These are phyloP conservation scores for Podospora conica DNA, from an alignment of 495 filamentous ascomycete genomes.

Conservation along the genomic window DNA sequence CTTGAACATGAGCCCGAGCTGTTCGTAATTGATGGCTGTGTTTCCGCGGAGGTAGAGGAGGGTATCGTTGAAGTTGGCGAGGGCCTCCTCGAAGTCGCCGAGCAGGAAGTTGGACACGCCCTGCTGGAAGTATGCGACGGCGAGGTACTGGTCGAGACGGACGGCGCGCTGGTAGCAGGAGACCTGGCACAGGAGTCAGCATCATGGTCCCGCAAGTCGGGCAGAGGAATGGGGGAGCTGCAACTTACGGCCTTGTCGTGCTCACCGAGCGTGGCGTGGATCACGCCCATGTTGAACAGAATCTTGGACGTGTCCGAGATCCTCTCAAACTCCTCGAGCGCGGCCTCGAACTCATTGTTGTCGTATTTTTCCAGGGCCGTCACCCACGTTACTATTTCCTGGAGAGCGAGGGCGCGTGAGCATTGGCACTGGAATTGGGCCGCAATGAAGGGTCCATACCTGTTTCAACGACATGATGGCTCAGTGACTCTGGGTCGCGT, in stretches of 20 bases:
- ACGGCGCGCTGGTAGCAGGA: constrained; percentile 91
- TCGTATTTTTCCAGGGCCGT: constrained; percentile 87
- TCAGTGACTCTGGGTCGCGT: constrained; percentile 10
- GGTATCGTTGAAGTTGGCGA: constrained; percentile 99
- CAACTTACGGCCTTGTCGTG: constrained; percentile 88
- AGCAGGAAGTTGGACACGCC: constrained; percentile 97
- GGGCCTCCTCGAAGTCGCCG: constrained; percentile 93
- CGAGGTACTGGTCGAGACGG: constrained; percentile 85
- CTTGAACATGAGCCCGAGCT: constrained; percentile 92
- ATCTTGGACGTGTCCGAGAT: constrained; percentile 98
- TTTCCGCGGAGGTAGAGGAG: constrained; percentile 92
- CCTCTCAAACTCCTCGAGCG: constrained; percentile 70
- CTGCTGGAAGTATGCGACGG: constrained; percentile 97
- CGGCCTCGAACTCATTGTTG: constrained; percentile 89
- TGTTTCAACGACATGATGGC: constrained; percentile 68
- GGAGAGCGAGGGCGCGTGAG: constrained; percentile 11
- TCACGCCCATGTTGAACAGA: constrained; percentile 96
- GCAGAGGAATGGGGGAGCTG: neutral
- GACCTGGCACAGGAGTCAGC: constrained; percentile 53
- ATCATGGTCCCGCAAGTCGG: neutral
- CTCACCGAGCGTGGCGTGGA: constrained; percentile 94
- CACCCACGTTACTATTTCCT: constrained; percentile 99
- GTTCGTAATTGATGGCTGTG: constrained; percentile 95
- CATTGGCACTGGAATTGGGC: no score
- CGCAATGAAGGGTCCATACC: constrained; percentile 39